Base-by-base conservation (phyloP, 2,329 filamentous ascomycete species). In the Blumeria hordei region DNA sequence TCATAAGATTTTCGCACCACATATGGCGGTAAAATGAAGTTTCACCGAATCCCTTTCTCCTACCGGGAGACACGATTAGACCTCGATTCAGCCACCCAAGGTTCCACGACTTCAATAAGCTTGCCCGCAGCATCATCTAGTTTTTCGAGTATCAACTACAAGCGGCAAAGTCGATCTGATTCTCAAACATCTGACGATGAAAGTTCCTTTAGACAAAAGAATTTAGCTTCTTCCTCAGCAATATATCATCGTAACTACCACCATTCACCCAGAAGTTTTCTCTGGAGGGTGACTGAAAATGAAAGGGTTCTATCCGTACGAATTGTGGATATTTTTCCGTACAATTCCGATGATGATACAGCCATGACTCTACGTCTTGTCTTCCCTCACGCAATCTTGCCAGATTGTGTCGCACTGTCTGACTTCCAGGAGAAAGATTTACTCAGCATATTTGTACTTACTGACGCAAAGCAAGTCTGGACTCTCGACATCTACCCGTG, bases 1-100 rank as follows among this genome's bases (percentile, higher is more conserved):
- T 28, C 21, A 28, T 4, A 28, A 28, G 21, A 28, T 28, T 28
- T 28, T 47, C n/a, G 33, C 21, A 28, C 9, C 21, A 28, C 33
- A 8, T 65, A 83, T 83, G 82, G 78, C 74, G 71, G 73, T 72
- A 77, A 73, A 66, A 86, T 86, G 82, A 77, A 75, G 64, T 72
- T 73, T 63, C 68, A 72, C 64, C 74, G 76, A 64, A 74, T 76
- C 61, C 74, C 76, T 60, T 81, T 77, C 69, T 73, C 85, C 69
- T 92, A 84, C 74, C 88, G 88, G 72, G 87, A 93, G 75, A 87
- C 84, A 67, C 81, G 85, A 67, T 72, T 94, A 68, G 86, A 85
- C 68, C 76, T 92, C 63, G 85, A 92, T 69, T 79, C 81, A 60
- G 74, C 78, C 58, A 82, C 77, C 62, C 72, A 75, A 60, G 77